Conservation (phyloP, 164 flowering plant genomes). For the Akebia trifoliata region DNA sequence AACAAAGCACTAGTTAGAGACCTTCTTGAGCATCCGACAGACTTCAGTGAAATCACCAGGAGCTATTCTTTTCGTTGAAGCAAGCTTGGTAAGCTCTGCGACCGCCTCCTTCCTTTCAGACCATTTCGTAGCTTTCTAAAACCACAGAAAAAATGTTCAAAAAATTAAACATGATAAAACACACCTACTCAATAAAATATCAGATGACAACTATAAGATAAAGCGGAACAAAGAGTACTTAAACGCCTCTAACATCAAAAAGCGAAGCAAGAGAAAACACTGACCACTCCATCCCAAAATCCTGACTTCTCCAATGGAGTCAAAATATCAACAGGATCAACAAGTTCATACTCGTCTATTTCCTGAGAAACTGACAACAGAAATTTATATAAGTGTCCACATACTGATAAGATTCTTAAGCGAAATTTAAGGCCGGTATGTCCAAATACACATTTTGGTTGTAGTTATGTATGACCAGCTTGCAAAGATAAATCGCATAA, state of each 20-base stretch:
- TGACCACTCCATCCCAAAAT: conserved; percentile 99
- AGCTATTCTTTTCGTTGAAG: conserved; percentile 84
- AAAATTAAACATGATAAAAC: neutral
- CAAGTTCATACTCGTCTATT: conserved; percentile 95
- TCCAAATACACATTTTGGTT: no score
- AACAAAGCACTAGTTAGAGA: conserved; percentile 12
- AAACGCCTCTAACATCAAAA: neutral
- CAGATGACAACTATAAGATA: neutral
- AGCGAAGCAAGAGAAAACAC: conserved; percentile 24
- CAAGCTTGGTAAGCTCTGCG: conserved; percentile 88
- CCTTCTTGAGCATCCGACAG: conserved; percentile 91
- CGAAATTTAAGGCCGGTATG: no score
- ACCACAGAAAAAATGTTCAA: conserved; percentile 3
- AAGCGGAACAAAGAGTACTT: neutral
- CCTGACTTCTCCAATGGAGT: conserved; percentile 92
- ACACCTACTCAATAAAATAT: neutral
- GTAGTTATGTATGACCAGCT: neutral
- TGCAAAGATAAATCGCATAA: neutral
- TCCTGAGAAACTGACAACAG: conserved; percentile 73
- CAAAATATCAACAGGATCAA: conserved; percentile 97
- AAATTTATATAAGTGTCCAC: conserved; percentile 8
- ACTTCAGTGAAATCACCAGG: conserved; percentile 96
- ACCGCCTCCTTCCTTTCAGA: conserved; percentile 95
- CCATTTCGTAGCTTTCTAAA: conserved; percentile 96
- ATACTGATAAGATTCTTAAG: neutral